Conservation (phyloP, 2,329 filamentous ascomycete genomes). For the Fusarium begoniae region DNA sequence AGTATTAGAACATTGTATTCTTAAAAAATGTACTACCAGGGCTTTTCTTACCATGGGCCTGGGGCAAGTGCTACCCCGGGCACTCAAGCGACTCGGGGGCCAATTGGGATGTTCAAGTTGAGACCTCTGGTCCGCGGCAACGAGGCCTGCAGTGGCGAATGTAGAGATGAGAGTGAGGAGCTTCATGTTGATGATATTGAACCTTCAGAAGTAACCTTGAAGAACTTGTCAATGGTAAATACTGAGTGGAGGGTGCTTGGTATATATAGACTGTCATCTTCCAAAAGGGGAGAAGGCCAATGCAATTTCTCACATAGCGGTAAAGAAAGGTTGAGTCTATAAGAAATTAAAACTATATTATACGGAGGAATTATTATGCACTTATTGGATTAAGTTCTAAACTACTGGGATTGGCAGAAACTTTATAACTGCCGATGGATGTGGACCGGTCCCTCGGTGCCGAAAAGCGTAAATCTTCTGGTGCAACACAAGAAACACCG, state of each 20-base stretch:
- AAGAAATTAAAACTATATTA: background rate
- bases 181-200: background rate
- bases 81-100: background rate
- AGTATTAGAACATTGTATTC: background rate
- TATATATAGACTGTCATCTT: background rate
- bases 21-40: fast-evolving
- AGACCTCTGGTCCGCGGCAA: background rate
- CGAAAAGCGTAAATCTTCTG: background rate
- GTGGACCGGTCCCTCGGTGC: background rate
- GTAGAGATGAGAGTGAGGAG: background rate
- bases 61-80: background rate
- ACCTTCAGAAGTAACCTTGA: background rate
- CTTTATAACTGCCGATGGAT: background rate
- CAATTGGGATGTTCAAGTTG: background rate
- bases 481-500: fast-evolving
- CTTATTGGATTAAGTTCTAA: background rate
- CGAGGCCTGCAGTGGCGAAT: fast-evolving
- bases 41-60: background rate
- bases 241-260: background rate
- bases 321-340: background rate
- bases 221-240: background rate
- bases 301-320: fast-evolving
- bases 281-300: fast-evolving
- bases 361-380: background rate
- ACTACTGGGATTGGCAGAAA: background rate